Base-by-base conservation (phyloP, 106 monocot species). In the Platanthera guangdongensis region DNA sequence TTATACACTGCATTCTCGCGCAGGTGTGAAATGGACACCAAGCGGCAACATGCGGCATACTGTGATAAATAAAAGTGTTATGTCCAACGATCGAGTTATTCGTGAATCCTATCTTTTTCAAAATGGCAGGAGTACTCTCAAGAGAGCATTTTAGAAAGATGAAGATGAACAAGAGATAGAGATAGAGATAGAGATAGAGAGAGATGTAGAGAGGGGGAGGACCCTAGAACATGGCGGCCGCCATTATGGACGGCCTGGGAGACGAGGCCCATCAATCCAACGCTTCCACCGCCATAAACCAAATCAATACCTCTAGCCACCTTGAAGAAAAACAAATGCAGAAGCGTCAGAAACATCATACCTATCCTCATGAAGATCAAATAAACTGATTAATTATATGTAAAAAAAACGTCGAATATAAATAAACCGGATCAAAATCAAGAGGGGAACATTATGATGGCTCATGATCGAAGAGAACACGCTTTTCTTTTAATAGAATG, bases 171-270 rank as follows among this genome's bases (percentile, higher is more conserved):
- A 19, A 28, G 51, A 68, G 51, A 16, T 12, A 57, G 47, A 68
- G 51, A 16, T 12, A 57, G 47, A 63, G 74, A 22, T 52, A 49
- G 71, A 72, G 54, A 50, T n/a, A 60, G 68, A 62, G 60, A 52
- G 28, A 30, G 74, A 75, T 70, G 63, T 52, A 78, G 69, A 83
- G 68, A 82, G 70, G 53, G 53, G 64, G 71, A 75, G 79, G 57
- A 83, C 85, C 85, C 85, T 5, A 88, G 62, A 72, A 88, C 88
- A 81, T 88, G 88, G 71, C 88, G 88, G 54, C 88, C 88, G 48
- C 88, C 88, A 64, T 80, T 85, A 51, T 83, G 78, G 67, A 88
- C 88, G 16, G 83, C 85, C 51, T 88, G 85, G 30, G 88, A 88
- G 48, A 88, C 83, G 14, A 88, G 83, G 21, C 88, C 88, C 88